Conservation (phyloP, 169 alveolate genomes). For the Plasmodium coatneyi region DNA sequence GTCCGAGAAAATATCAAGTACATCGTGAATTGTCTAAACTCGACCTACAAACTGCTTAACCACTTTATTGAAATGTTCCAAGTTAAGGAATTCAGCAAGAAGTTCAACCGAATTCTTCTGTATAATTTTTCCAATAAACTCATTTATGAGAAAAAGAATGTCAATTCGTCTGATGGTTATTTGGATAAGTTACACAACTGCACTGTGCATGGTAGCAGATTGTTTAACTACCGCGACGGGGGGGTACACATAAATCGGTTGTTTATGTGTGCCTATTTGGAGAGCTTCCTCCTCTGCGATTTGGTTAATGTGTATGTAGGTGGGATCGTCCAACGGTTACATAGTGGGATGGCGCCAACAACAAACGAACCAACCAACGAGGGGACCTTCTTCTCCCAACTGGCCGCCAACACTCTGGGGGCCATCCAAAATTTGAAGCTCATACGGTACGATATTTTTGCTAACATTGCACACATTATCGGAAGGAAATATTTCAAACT, state of each 20-base stretch:
- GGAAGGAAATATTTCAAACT: constrained; percentile 14
- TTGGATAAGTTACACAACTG: neutral
- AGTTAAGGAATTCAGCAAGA: constrained; percentile 21
- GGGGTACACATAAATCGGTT: constrained; percentile 41
- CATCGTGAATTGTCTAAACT: constrained; percentile 52
- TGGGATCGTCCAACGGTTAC: neutral
- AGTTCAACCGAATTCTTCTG: constrained; percentile 8
- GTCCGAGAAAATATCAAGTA: constrained; percentile 25
- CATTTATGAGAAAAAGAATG: neutral
- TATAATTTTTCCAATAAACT: constrained; percentile 33
- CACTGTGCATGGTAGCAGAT: neutral
- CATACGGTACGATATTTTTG: constrained; percentile 21
- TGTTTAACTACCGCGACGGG: neutral
- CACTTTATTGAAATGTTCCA: neutral
- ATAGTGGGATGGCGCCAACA: neutral
- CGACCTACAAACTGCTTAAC: constrained; percentile 30
- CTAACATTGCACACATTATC: constrained; percentile 1
- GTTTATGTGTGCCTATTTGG: constrained; percentile 25
- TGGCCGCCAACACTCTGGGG: constrained; percentile 46
- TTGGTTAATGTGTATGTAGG: constrained; percentile 15
- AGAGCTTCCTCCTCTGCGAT: constrained; percentile 13
- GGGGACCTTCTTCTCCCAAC: constrained; percentile 20
- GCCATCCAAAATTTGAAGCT: constrained; percentile 58
- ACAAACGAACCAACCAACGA: neutral
- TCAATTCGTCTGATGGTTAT: neutral